Evolutionary conservation across 2,329 filamentous ascomycete genomes (phyloP), one percentile per base, ranked within the genome.

Genomic region (Helicocarpus griseus): DNA sequence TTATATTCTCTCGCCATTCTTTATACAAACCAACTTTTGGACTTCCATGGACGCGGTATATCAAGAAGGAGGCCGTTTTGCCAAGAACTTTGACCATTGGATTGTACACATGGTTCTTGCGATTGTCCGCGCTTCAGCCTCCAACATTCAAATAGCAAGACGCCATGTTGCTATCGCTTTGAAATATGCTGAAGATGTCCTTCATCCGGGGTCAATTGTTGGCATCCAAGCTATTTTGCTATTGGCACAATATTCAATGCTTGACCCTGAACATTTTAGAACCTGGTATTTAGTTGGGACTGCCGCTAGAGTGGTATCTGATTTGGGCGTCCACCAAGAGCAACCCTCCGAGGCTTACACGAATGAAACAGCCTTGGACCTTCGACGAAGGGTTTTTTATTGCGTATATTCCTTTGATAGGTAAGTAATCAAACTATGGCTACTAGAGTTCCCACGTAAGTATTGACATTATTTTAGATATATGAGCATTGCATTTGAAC

Each of bases 231-330:
- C 89, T 0, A 76, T 97, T 21, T 70, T 96, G 2, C 75, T 97
- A 2, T 79, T 97, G 49, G 89, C 89, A 0, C 83, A 95, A 60
- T 97, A 95, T 66, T 85, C 91, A 2, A 86, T 93, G 73, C 76
- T 95, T 47, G 90, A 97, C 60, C 90, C 91, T 2, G 81, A 84
- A 39, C 89, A 94, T 63, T 96, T 95, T 62, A 89, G 95, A 62
- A 89, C 86, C 60, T 97, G 93, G 90, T 90, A 93, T 57, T 71
- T 96, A 55, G 87, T 96, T 51, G 93, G 91, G 5, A 90, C 93
- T 65, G 90, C 91, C 5, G 87, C 87, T 38, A 82, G 91, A 53
- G 87, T 89, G 5, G 83, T 91, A 63, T 80, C 96, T 21, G 93
- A 98, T 69, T 73, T 96, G 28, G 93, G 93, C 6, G 83, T 94